Evolutionary conservation across 202 grass and related monocot genomes (phyloP).

Genomic region (Thinopyrum obtusiflorum): DNA sequence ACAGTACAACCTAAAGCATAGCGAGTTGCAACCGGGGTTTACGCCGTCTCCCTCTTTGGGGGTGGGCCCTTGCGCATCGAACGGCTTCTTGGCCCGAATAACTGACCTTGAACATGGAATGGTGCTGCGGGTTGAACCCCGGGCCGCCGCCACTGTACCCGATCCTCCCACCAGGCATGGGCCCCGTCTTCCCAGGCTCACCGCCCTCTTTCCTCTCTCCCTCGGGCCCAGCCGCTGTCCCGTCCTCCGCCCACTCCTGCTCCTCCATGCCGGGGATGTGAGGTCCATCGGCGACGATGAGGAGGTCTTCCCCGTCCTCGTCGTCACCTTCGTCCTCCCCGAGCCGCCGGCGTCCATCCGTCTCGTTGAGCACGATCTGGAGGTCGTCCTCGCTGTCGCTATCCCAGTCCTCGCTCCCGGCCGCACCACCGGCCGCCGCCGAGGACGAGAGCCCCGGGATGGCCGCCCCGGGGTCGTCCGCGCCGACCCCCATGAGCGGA

Average conservation of each 20-base stretch:
- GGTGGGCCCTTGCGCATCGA: constrained; percentile 43
- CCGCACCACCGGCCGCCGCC: constrained; percentile 24
- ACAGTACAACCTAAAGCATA: constrained; percentile 55
- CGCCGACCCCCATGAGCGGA: constrained; percentile 47
- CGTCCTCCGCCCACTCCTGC: constrained; percentile 90
- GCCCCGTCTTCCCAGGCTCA: constrained; percentile 49
- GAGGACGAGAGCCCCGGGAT: constrained; percentile 65
- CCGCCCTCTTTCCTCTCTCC: constrained; percentile 74
- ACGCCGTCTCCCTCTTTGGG: constrained; percentile 48
- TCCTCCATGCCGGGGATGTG: constrained; percentile 65
- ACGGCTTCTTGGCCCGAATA: constrained; percentile 50
- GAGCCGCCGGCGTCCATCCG: constrained; percentile 46
- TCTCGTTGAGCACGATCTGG: constrained; percentile 95
- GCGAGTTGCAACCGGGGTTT: constrained; percentile 52
- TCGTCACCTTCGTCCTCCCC: constrained; percentile 71
- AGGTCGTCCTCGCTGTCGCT: constrained; percentile 98
- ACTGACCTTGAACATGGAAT: constrained; percentile 99
- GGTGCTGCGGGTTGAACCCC: constrained; percentile 74
- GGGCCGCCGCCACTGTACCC: constrained; percentile 73
- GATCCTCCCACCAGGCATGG: constrained; percentile 47
- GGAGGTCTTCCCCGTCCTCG: constrained; percentile 75
- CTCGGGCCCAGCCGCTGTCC: constrained; percentile 32
- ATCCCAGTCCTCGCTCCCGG: constrained; percentile 75
- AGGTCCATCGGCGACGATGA: constrained; percentile 76
- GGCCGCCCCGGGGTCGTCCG: constrained; percentile 34